Evolutionary conservation across 495 filamentous ascomycete species (phyloP).

Genomic region (Hypoxylon intermedium): DNA sequence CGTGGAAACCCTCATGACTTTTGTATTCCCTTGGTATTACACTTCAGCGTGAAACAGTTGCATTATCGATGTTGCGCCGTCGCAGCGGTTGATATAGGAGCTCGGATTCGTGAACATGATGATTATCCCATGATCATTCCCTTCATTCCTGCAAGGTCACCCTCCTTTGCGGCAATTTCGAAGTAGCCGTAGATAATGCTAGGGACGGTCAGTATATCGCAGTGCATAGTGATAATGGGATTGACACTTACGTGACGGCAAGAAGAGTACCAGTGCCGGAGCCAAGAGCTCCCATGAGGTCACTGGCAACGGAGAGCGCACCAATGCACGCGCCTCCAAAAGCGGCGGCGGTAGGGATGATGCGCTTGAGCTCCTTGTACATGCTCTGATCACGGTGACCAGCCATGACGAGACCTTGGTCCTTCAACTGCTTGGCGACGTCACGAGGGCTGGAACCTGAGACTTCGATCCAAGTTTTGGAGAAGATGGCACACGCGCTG

Average conservation of each 20-base stretch:
- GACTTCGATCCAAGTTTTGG: slow-evolving; percentile 99
- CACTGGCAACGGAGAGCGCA: slow-evolving; percentile 91
- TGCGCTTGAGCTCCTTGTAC: slow-evolving; percentile 99
- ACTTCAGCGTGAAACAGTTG: slow-evolving; percentile 36
- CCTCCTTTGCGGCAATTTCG: slow-evolving; percentile 98
- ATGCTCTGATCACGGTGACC: slow-evolving; percentile 99
- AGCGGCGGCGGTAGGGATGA: slow-evolving; percentile 96
- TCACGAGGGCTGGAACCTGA: slow-evolving; percentile 96
- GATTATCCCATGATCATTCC: slow-evolving; percentile 77
- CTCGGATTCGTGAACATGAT: slow-evolving; percentile 10
- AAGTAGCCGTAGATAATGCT: slow-evolving; percentile 99
- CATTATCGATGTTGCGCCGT: slow-evolving; percentile 36
- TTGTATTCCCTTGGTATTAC: slow-evolving; percentile 43
- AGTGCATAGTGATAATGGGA: neutral
- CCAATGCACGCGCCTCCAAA: slow-evolving; percentile 99
- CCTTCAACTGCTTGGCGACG: slow-evolving; percentile 99
- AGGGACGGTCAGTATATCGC: slow-evolving; percentile 27
- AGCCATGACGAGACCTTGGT: slow-evolving; percentile 98
- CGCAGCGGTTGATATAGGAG: slow-evolving; percentile 17
- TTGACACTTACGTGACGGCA: slow-evolving; percentile 91
- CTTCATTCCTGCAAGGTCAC: slow-evolving; percentile 90
- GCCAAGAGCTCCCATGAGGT: slow-evolving; percentile 94
- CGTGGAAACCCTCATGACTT: slow-evolving; percentile 43
- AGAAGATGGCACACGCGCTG: slow-evolving; percentile 95
- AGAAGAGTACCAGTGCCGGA: slow-evolving; percentile 97